These are phyloP conservation scores for Lentinula sp. DNA, from an alignment of 768 basidiomycete species.

Conservation along the genomic window DNA sequence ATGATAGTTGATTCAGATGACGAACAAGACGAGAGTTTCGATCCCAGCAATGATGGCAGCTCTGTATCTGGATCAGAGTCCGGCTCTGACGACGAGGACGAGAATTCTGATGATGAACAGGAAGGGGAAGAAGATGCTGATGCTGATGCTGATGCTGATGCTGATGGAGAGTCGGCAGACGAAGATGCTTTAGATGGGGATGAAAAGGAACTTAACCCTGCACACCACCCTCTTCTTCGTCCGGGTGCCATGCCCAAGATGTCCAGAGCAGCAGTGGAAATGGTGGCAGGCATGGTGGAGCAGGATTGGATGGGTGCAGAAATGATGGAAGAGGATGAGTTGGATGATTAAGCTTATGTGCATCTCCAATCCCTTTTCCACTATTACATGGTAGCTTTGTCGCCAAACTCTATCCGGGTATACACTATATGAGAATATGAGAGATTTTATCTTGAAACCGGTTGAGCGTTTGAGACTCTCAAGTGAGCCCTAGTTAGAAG, in stretches of 20 bases:
- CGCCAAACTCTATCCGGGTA: no score
- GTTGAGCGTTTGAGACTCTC: no score
- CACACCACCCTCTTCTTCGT: slow-evolving; percentile 55
- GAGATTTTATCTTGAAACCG: no score
- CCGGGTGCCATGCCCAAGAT: slow-evolving; percentile 66
- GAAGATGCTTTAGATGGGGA: slow-evolving; percentile 24
- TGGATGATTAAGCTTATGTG: slow-evolving; percentile 29
- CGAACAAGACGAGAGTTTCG: background rate
- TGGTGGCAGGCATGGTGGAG: slow-evolving; percentile 58
- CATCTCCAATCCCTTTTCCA: no score
- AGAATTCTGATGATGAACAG: slow-evolving; percentile 24
- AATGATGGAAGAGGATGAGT: slow-evolving; percentile 45
- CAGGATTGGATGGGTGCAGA: slow-evolving; percentile 37
- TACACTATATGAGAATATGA: no score
- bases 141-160: slow-evolving; percentile 26
- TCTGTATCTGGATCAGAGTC: slow-evolving; percentile 33
- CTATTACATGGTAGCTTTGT: no score
- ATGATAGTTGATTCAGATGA: slow-evolving; percentile 1
- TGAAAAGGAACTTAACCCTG: slow-evolving; percentile 42
- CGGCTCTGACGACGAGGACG: background rate
- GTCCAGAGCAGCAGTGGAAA: slow-evolving; percentile 61
- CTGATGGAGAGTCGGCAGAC: slow-evolving; percentile 24
- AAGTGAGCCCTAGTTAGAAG: no score
- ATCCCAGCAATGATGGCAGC: slow-evolving; percentile 27
- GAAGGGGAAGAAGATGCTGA: slow-evolving; percentile 29